Evolutionary conservation across 768 basidiomycete genomes (phyloP).

Genomic region (Boletus coccyginus): DNA sequence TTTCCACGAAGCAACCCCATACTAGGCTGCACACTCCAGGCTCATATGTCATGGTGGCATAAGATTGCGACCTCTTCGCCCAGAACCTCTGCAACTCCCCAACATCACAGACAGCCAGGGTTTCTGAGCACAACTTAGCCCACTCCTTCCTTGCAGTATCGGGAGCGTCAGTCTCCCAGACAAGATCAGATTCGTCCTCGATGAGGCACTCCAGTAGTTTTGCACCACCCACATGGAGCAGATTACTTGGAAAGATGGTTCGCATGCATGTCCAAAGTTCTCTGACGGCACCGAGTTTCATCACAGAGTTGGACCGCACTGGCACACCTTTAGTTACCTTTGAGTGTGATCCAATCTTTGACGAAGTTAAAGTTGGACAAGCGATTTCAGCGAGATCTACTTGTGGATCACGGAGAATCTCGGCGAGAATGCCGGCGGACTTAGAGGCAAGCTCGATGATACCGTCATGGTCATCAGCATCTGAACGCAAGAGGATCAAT

Average conservation of each 20-base stretch:
- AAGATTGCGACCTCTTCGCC: conserved; percentile 28
- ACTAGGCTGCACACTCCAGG: conserved; percentile 44
- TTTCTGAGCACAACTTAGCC: conserved; percentile 59
- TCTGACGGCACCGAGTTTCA: conserved; percentile 57
- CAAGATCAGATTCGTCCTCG: conserved; percentile 44
- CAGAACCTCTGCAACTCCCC: conserved; percentile 55
- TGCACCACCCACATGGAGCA: conserved; percentile 44
- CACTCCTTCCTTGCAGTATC: conserved; percentile 52
- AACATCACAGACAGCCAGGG: conserved; percentile 45
- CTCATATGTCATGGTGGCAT: conserved; percentile 32
- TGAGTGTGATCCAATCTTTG: conserved; percentile 4
- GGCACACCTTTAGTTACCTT: conserved; percentile 2
- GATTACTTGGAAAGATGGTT: conserved; percentile 38
- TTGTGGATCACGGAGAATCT: conserved; percentile 46
- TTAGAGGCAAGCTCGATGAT: conserved; percentile 38
- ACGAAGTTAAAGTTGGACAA: conserved; percentile 11
- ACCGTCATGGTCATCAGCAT: conserved; percentile 41
- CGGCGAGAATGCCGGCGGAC: conserved; percentile 43
- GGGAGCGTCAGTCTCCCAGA: conserved; percentile 40
- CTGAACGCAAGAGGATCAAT: conserved; percentile 29
- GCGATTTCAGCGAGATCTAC: conserved; percentile 41
- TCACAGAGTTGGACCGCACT: conserved; percentile 38
- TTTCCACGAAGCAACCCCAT: conserved; percentile 56
- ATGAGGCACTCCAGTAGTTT: conserved; percentile 49
- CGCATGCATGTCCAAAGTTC: conserved; percentile 56